Evolutionary conservation across 805 yeast species (phyloP), one percentile per base, ranked within the genome.

Genomic region (Pichia eremophila): DNA sequence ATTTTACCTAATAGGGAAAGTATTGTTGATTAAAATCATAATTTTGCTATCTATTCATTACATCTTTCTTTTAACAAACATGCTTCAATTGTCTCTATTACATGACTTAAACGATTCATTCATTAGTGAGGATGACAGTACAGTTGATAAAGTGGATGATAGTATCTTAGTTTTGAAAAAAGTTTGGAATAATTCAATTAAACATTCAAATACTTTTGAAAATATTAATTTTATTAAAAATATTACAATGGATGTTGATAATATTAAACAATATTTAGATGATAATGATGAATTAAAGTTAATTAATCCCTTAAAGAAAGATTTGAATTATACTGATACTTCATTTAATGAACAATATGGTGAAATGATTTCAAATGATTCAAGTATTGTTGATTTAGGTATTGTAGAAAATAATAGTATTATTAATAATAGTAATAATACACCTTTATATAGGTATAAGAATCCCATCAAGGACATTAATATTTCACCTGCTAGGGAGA

Each of bases 351-450:
- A 60, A 42, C 63, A 62, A 46, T 51, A 50, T 18, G 68, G 48
- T 8, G 41, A 49, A 32, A 45, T 50, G 4, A 39, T 45, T 19
- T 47, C 54, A 25, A 46, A 37, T 35, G 47, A 35, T 25, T 25
- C 31, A 45, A 17, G 57, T 31, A 58, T 62, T 46, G 60, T 64
- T 1, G 66, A 63, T 4, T 56, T 64, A 32, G 64, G 57, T 36
- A 63, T 63, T 40, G 51, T 65, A 2, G 44, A 58, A 10, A 61
- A 61, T 29, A n/a, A 29, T 12, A 29, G 5, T 11, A 2, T 8
- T 5, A 29, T 4, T 29, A 22, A 4, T 22, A 22, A 3, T 22
- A 22, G 5, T 22, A 22, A 22, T 22, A 22, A 22, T 22, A 22
- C 25, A 5, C 25, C 25, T 22, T 22, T 22, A 5, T 22, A 22